Evolutionary conservation across 2,329 filamentous ascomycete genomes (phyloP), one percentile per base, ranked within the genome.

Genomic region (Exophiala bonariae): DNA sequence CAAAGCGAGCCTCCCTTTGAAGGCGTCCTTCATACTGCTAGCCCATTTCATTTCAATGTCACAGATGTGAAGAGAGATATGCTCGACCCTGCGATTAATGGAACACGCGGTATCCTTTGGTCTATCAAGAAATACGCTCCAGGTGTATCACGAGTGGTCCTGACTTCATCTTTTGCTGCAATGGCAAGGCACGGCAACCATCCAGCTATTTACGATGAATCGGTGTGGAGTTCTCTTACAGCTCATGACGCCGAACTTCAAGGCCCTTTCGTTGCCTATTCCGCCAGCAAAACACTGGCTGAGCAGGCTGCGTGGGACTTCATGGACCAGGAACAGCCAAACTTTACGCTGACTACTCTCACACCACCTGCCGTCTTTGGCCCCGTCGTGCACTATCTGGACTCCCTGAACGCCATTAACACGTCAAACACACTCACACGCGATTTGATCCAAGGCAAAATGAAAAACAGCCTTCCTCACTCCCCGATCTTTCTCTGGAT

Each of bases 251-350:
- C 75, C 3, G 60, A 64, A 10, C 35, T 32, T 9, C n/a, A n/a
- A n/a, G 43, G 31, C 13, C 49, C 64, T 6, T 50, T 60, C 7
- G 33, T 53, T 14, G 68, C 65, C 28, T 75, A 75, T 52, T 60
- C 67, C 19, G 76, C 73, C 4, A 78, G 75, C 17, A 55, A 30
- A 69, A 78, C 77, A 3, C 56, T 89, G 50, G 82, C 82, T 0
- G 83, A 87, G 59, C 78, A 75, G 19, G 60, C 60, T 3, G 62
- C 62, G 1, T 60, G 54, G 50, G 56, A 57, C 2, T 65, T 62
- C 22, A 41, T 64, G 18, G 22, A 51, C 28, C 50, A 56, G 11
- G 51, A 61, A 30, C 55, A 60, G n/a, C 60, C 58, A 3, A 35
- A 38, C 1, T 74, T 73, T 48, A n/a, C 40, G 30, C n/a, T 76